phyloP scores from a whole-genome alignment of 495 filamentous ascomycete genomes.

The Neurospora sp. region DNA sequence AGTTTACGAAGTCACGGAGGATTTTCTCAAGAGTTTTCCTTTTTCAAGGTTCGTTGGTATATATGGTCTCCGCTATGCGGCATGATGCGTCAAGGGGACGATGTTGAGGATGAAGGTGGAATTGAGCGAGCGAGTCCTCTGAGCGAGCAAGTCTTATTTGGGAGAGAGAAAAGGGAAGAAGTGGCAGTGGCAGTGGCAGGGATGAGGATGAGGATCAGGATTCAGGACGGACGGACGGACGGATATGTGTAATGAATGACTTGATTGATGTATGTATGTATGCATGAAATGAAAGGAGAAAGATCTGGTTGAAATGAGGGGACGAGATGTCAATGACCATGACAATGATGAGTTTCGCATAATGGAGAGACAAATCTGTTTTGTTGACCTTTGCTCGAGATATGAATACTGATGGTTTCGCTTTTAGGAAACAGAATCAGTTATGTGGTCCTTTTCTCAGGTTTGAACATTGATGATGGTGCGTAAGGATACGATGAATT shows the following conservation, averaged over 20 bases:
- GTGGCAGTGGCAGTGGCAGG: background rate
- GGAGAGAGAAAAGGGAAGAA: background rate
- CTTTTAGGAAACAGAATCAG: too few species aligned
- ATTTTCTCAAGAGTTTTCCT: background rate
- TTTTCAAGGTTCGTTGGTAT: background rate
- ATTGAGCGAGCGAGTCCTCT: background rate
- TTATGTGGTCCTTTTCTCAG: too few species aligned
- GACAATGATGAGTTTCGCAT: too few species aligned
- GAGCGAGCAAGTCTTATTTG: background rate
- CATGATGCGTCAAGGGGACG: background rate
- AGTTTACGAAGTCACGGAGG: background rate
- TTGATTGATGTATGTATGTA: background rate
- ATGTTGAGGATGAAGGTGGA: background rate
- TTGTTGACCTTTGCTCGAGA: too few species aligned
- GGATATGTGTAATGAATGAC: background rate
- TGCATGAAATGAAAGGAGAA: background rate
- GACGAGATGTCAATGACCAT: background rate
- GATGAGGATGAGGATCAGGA: background rate
- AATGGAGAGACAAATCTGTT: too few species aligned
- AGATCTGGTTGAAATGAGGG: background rate
- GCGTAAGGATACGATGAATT: background rate
- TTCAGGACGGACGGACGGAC: background rate
- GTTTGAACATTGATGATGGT: background rate
- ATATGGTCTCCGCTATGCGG: background rate
- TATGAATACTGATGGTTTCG: too few species aligned